Evolutionary conservation across 768 basidiomycete species (phyloP).

Genomic region (Lentinula edodes): DNA sequence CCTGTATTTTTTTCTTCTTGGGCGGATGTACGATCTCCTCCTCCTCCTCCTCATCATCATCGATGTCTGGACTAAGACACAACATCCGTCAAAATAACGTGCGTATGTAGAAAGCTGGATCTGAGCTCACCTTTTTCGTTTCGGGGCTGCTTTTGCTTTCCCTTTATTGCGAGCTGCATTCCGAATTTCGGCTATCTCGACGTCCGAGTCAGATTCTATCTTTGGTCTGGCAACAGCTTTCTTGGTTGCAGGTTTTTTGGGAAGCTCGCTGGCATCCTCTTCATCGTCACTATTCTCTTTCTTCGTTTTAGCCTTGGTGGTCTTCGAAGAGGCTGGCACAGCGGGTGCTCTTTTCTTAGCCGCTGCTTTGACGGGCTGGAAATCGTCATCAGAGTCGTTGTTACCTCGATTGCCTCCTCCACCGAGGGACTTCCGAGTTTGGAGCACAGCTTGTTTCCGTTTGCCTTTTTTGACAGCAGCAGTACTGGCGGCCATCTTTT

Average conservation of each 20-base stretch:
- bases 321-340: neutral
- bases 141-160: constrained; percentile 39
- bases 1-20: constrained; percentile 51
- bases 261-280: constrained; percentile 18
- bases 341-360: constrained; percentile 35
- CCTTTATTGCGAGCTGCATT: constrained; percentile 23
- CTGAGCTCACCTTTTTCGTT: constrained; percentile 62
- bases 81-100: constrained; percentile 17
- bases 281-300: constrained; percentile 19
- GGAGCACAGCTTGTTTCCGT: constrained; percentile 33
- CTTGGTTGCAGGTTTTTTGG: constrained; percentile 19
- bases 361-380: constrained; percentile 40
- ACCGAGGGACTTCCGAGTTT: constrained; percentile 46
- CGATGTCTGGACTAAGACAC: constrained; percentile 26
- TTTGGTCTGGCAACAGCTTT: constrained; percentile 9
- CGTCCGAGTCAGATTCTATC: constrained; percentile 29
- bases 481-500: constrained; percentile 31
- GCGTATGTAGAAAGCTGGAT: neutral
- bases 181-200: constrained; percentile 28
- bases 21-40: constrained; percentile 35
- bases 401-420: constrained; percentile 15
- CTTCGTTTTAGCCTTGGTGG: neutral
- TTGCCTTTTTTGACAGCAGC: constrained; percentile 43
- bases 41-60: constrained; percentile 31
- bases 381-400: constrained; percentile 41